Evolutionary conservation across 2,329 filamentous ascomycete genomes (phyloP).

Genomic region (Neofusicoccum laricinum): DNA sequence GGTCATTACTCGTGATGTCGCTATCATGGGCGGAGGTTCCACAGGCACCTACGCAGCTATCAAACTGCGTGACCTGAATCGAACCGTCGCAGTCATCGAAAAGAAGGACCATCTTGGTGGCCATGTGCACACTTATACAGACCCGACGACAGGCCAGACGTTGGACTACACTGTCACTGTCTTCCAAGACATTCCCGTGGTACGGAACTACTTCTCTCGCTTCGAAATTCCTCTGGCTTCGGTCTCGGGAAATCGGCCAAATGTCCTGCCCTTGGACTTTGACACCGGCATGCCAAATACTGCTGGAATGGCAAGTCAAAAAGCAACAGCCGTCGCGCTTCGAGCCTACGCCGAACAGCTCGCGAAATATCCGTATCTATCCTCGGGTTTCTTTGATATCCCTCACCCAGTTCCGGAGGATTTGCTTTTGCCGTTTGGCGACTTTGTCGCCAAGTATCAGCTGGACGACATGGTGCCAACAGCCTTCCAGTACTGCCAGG

Average conservation of each 20-base stretch:
- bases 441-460: constrained; percentile 50
- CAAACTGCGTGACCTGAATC: constrained; percentile 35
- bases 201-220: constrained; percentile 44
- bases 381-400: constrained; percentile 41
- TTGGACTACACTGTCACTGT: constrained; percentile 41
- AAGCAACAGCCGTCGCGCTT: constrained; percentile 17
- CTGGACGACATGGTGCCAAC: constrained; percentile 40
- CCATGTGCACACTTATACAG: constrained; percentile 48
- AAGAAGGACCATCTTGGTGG: constrained; percentile 43
- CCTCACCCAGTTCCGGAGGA: constrained; percentile 45
- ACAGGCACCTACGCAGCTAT: constrained; percentile 42
- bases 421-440: constrained; percentile 46
- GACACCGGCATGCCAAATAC: constrained; percentile 21
- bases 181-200: constrained; percentile 41
- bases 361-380: constrained; percentile 32
- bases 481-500: constrained; percentile 43
- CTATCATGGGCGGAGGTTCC: constrained; percentile 44
- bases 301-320: not conserved
- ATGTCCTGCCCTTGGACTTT: constrained; percentile 25
- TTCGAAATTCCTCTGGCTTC: constrained; percentile 36
- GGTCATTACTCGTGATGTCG: constrained; percentile 26
- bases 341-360: constrained; percentile 27
- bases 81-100: constrained; percentile 43
- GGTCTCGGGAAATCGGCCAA: constrained; percentile 19
- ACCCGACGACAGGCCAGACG: constrained; percentile 32